A percentile compares a stretch with the other conserved stretches of the same genome.
Evolutionary conservation across 495 filamentous ascomycete species (phyloP).

Genomic region (Podospora pseudopauciseta): DNA sequence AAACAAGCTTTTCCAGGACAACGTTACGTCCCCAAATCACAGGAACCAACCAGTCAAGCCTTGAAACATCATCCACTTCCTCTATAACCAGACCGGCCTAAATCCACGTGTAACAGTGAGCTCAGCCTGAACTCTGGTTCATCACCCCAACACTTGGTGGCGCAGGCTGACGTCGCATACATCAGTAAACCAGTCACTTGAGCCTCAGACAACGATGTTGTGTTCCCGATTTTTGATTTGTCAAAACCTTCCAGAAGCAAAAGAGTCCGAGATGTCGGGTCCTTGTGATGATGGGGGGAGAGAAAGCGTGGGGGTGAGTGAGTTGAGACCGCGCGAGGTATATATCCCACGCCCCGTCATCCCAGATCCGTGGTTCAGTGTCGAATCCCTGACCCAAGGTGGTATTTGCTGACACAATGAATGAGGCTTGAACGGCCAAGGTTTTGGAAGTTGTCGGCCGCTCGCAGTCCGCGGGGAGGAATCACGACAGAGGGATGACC

Average conservation of each 20-base stretch:
- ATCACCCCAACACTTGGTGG: background rate
- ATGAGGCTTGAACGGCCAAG: too few relatives aligned
- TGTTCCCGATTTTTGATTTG: background rate
- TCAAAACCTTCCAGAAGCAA: background rate
- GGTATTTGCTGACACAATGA: too few relatives aligned
- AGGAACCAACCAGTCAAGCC: background rate
- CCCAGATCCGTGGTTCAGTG: too few relatives aligned
- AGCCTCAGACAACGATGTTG: background rate
- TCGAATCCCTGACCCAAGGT: too few relatives aligned
- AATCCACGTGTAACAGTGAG: background rate
- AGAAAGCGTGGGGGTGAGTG: background rate
- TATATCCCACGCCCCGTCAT: background rate
- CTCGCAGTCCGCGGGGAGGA: too few relatives aligned
- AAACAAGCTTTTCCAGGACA: background rate
- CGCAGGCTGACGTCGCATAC: background rate
- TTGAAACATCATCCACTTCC: background rate
- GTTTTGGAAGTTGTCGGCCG: too few relatives aligned
- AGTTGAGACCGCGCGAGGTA: background rate
- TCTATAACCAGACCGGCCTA: background rate
- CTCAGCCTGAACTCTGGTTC: background rate
- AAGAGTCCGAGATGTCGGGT: background rate
- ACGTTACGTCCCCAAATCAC: background rate
- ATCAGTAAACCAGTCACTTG: background rate
- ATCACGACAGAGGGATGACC: too few relatives aligned
- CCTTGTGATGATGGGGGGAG: background rate